These are phyloP conservation scores for Aplosporella prunicola DNA, from an alignment of 2,329 filamentous ascomycete species.

Conservation along the genomic window DNA sequence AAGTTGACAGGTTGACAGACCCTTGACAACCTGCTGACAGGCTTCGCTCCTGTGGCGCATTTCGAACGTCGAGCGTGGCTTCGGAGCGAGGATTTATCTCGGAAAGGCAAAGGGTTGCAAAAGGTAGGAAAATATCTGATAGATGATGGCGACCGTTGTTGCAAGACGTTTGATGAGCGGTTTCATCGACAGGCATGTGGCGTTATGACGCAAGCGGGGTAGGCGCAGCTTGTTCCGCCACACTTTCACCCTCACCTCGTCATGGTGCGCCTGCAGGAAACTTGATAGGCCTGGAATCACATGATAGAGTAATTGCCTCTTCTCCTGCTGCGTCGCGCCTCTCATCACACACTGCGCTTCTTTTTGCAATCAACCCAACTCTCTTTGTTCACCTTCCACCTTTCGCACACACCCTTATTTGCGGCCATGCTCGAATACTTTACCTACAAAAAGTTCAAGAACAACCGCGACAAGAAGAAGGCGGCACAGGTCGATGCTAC, in stretches of 20 bases:
- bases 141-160: too few relatives aligned
- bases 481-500: constrained; percentile 17
- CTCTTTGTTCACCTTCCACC: not conserved
- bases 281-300: constrained; percentile 8
- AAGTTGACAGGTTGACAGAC: too few relatives aligned
- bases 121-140: too few relatives aligned
- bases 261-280: not conserved
- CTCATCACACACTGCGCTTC: not conserved
- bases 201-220: constrained; percentile 8
- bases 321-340: not conserved
- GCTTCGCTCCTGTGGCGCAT: too few relatives aligned
- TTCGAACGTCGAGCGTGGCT: too few relatives aligned
- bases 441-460: constrained; percentile 32
- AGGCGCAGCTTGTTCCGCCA: not conserved
- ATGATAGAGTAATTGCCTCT: not conserved
- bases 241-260: constrained; percentile 2
- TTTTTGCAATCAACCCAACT: not conserved
- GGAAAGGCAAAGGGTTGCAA: too few relatives aligned
- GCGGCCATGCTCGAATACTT: constrained; percentile 27
- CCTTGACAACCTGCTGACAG: too few relatives aligned
- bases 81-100: too few relatives aligned
- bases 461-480: constrained; percentile 20
- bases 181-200: too few relatives aligned
- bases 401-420: not conserved
- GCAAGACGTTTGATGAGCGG: too few relatives aligned